Conservation (phyloP, 2,329 filamentous ascomycete genomes). For the Fusarium circinatum region DNA sequence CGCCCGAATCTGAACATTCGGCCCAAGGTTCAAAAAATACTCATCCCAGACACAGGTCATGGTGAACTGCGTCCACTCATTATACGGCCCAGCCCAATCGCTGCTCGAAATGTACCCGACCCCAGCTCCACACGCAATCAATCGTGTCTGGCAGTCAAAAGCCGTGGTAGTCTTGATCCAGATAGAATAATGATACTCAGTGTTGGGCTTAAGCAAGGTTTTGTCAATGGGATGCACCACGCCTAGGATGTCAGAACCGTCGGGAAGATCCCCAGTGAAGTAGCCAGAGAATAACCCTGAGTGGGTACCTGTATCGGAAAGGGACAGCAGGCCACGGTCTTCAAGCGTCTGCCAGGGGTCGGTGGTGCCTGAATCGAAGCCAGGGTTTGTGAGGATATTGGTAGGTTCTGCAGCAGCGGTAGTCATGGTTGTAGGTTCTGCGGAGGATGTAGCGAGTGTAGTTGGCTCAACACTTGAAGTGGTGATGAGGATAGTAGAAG, state of each 20-base stretch:
- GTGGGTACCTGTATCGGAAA: no score
- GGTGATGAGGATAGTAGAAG: background rate
- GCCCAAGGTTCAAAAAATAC: background rate
- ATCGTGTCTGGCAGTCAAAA: background rate
- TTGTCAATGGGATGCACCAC: background rate
- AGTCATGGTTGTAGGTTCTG: background rate
- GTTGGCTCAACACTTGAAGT: background rate
- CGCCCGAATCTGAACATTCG: background rate
- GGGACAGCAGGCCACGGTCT: no score
- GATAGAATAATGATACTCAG: background rate
- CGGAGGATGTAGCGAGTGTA: background rate
- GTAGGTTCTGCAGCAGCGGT: background rate
- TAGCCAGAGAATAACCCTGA: background rate
- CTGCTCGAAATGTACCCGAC: fast-evolving
- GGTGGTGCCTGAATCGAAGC: fast-evolving
- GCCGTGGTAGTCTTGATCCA: background rate
- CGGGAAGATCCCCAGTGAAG: no score
- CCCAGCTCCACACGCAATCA: background rate
- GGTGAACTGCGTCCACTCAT: background rate
- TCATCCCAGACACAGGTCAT: background rate
- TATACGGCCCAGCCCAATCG: background rate
- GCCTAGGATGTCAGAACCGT: background rate
- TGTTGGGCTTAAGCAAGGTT: background rate
- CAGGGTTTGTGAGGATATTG: background rate
- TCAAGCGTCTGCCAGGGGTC: background rate